Base-by-base conservation (phyloP, 176 grass and related monocot species). In the Bromus sterilis region DNA sequence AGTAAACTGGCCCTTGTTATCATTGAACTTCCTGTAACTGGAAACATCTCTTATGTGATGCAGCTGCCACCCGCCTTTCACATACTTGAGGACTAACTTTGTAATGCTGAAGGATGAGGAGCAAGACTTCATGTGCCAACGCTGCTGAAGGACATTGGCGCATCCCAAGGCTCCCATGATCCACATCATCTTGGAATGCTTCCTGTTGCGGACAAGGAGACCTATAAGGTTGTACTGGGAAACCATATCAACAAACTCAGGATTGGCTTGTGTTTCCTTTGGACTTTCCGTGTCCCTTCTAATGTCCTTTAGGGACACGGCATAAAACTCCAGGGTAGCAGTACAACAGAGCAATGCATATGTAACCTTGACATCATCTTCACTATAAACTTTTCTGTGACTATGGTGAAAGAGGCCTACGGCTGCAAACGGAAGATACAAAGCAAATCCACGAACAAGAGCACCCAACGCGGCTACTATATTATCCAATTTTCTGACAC, bases 391-490 rank as follows among this genome's bases (percentile, higher is more conserved):
- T 68, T 68, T 21, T 40, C 35, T 6, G 4, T 37, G 1, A 12
- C 64, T 67, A 1, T 23, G 0, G 0, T 36, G 63, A 0, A 66
- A 66, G 32, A 66, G 8, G 16, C 0, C 34, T 5, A 68, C 0
- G 10, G 65, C 9, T 1, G 2, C 2, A 0, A 13, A 58, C 0
- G 1, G 10, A 12, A n/a, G 11, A 9, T 1, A 11, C 1, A 6
- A 0, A 34, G 1, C 1, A 55, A 23, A 1, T 3, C 0, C 0
- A 12, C 32, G 42, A 1, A n/a, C n/a, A n/a, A n/a, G 21, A 8
- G 0, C 9, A 3, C 16, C 18, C 5, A n/a, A n/a, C n/a, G n/a
- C n/a, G n/a, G n/a, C n/a, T n/a, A n/a, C n/a, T n/a, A n/a, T n/a
- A n/a, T n/a, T n/a, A n/a, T n/a, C n/a, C n/a, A n/a, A n/a, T n/a